Base-by-base conservation (phyloP, 2,329 filamentous ascomycete species). In the Monosporascus sp. region DNA sequence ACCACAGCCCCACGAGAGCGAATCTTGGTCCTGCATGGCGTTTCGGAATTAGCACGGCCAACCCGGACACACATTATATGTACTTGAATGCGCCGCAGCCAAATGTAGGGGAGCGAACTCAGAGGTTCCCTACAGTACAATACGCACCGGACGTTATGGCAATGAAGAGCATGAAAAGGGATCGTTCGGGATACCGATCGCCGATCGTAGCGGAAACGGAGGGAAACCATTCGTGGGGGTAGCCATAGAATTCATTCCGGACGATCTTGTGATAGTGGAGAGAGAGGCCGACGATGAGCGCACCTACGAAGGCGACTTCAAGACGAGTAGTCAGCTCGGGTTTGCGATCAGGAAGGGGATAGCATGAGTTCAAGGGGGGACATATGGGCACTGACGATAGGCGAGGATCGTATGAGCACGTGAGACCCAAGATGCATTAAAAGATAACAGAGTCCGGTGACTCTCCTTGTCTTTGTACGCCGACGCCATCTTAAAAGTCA, bases 231-330 rank as follows among this genome's bases (percentile, higher is more conserved):
- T 97, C 92, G 62, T 96, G 79, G 2, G 92, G 92, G 68, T 95
- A 96, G 63, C 91, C 91, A 72, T 91, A 96, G 75, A 92, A 89
- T 73, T 99, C 91, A 73, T 99, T 99, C 73, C 97, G 80, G 52
- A 99, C 94, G 63, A 99, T 99, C 77, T 99, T 99, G 68, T 88
- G 83, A 75, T 94, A 97, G 74, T 99, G 94, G 48, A 99, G 80
- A 52, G 78, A 81, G 52, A 86, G 77, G 60, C 93, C 93, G 57
- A 96, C 85, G 52, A 93, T 70, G 60, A 97, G 78, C 55, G 93
- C 93, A 68, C 90, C 91, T 59, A 96, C 60, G 68, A 97, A 97
- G 53, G 93, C 92, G 65, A 81, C 87, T 90, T 62, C 46, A 38
- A 15, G 11, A 22, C 54, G 44, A 55, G 44, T 49, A 9, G 52